Conservation (phyloP, 352 stramenopile genomes). For the Aphanomyces euteiches region DNA sequence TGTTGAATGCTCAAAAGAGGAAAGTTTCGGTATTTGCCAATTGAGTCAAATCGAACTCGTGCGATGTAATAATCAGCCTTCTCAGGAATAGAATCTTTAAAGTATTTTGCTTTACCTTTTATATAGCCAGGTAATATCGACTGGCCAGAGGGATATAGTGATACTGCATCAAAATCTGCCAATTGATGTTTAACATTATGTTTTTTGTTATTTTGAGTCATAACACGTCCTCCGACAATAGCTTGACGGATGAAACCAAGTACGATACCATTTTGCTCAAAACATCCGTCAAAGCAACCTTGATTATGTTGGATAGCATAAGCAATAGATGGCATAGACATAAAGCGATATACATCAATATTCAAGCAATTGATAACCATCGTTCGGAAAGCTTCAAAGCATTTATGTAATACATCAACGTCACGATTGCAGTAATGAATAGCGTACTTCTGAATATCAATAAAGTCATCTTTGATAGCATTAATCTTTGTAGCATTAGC, state of each 20-base stretch:
- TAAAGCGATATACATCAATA: constrained; percentile 29
- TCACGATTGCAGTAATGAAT: constrained; percentile 31
- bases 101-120: constrained; percentile 26
- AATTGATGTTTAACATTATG: constrained; percentile 28
- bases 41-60: constrained; percentile 23
- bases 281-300: constrained; percentile 31
- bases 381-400: constrained; percentile 28
- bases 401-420: constrained; percentile 29
- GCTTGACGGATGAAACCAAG: constrained; percentile 28
- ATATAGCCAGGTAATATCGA: constrained; percentile 22
- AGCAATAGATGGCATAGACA: constrained; percentile 28
- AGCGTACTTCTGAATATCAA: constrained; percentile 30
- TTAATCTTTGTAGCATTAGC: constrained; percentile 29
- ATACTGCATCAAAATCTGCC: constrained; percentile 27
- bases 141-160: constrained; percentile 22
- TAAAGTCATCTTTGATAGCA: constrained; percentile 18
- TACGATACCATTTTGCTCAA: constrained; percentile 18
- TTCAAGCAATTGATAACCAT: constrained; percentile 26
- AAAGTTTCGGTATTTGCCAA: constrained; percentile 26
- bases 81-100: constrained; percentile 17
- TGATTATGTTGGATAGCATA: constrained; percentile 28
- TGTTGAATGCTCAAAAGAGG: constrained; percentile 19
- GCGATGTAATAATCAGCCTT: constrained; percentile 29
- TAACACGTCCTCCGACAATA: constrained; percentile 31
- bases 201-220: constrained; percentile 30